Conservation (phyloP, 2,329 filamentous ascomycete genomes). For the Verticillium nonalfalfae region DNA sequence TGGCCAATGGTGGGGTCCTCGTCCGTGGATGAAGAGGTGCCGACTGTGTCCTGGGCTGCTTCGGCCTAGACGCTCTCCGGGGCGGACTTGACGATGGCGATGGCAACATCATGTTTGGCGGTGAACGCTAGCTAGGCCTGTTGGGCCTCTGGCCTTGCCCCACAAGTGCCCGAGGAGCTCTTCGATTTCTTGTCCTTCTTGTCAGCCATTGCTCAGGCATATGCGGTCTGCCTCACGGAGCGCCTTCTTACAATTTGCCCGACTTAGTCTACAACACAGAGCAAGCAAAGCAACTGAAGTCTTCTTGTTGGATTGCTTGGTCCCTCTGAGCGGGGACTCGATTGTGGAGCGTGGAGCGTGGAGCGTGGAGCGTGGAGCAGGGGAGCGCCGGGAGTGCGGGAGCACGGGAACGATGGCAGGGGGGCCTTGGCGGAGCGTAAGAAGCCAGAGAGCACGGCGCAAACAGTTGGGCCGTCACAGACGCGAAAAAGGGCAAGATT, state of each 20-base stretch:
- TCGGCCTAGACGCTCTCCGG: background rate
- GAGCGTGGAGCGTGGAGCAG: background rate
- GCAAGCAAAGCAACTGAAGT: background rate
- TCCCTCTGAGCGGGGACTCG: background rate
- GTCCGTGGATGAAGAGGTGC: constrained; percentile 8
- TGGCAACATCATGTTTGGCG: background rate
- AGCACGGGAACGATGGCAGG: too few relatives aligned
- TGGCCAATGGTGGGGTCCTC: constrained; percentile 8
- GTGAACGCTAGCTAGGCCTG: background rate
- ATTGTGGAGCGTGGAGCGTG: background rate
- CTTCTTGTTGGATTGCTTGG: background rate
- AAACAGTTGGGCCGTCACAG: background rate
- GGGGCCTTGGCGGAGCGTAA: background rate
- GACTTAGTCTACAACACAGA: background rate
- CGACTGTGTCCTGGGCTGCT: background rate
- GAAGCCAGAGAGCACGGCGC: background rate
- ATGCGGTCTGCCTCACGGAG: background rate
- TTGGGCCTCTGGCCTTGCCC: background rate
- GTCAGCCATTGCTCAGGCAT: background rate
- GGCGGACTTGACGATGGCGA: background rate
- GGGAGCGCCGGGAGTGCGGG: too few relatives aligned
- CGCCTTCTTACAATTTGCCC: background rate
- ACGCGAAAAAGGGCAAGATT: background rate
- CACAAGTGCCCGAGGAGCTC: background rate
- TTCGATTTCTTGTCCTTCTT: background rate